Percentiles rank a stretch among this genome's conserved stretches.
phyloP scores from a whole-genome alignment of 257 asterid species.

The Salvia rosmarinus region DNA sequence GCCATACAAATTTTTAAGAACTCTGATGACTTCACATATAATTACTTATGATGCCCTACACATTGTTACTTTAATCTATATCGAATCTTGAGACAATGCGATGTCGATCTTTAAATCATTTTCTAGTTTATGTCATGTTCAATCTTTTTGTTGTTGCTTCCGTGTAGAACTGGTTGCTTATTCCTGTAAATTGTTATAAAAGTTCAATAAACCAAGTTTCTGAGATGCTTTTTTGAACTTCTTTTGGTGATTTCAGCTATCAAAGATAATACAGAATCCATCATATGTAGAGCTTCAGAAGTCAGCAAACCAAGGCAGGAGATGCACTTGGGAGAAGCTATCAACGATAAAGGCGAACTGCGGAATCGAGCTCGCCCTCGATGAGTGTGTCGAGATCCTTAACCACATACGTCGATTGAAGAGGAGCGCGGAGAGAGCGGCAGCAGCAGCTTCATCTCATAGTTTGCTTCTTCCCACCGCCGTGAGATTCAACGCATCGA shows the following conservation, averaged over 20 bases:
- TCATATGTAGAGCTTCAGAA: constrained; percentile 77
- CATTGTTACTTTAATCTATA: background rate
- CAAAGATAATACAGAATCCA: constrained; percentile 87
- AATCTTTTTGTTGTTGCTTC: background rate
- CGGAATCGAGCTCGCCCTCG: constrained; percentile 92
- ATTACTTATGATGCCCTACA: background rate
- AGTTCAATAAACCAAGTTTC: background rate
- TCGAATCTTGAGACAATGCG: background rate
- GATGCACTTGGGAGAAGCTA: constrained; percentile 97
- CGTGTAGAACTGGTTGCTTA: background rate
- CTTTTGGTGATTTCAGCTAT: constrained; percentile 50
- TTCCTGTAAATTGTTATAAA: background rate
- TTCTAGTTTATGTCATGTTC: background rate
- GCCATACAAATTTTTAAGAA: no score
- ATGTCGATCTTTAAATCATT: background rate
- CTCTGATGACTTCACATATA: background rate
- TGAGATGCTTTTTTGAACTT: background rate
- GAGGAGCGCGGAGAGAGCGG: constrained; percentile 87
- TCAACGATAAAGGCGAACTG: constrained; percentile 93
- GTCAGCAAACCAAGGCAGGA: constrained; percentile 88
- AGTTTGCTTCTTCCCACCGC: constrained; percentile 42
- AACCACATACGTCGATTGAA: constrained; percentile 91
- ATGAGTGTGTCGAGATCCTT: constrained; percentile 81
- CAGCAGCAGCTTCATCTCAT: constrained; percentile 75
- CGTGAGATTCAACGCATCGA: constrained; percentile 66